These are phyloP conservation scores for Schizonepeta tenuifolia DNA, from an alignment of 257 asterid genomes.

Conservation along the genomic window DNA sequence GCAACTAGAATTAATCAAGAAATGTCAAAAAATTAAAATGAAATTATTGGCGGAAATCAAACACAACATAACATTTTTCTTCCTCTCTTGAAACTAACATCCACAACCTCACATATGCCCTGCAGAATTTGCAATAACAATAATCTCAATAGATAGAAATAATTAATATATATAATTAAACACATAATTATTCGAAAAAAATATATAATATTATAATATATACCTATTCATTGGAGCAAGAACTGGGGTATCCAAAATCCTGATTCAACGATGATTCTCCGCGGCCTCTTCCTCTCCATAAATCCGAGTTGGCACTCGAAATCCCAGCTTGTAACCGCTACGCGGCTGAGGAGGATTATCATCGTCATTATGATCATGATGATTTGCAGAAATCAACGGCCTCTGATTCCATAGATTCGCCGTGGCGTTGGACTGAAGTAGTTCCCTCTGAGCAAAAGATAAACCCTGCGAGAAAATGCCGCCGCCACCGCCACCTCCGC, in stretches of 20 bases:
- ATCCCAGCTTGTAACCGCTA: conserved; percentile 40
- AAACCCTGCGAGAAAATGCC: background rate
- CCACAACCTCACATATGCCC: background rate
- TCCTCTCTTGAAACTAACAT: background rate
- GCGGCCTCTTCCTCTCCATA: conserved; percentile 48
- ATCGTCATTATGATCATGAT: background rate
- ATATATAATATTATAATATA: too few relatives aligned
- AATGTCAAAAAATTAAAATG: background rate
- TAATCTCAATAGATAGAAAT: background rate
- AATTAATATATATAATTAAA: background rate
- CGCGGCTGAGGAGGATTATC: conserved; percentile 24
- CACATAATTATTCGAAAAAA: background rate
- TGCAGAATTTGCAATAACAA: conserved; percentile 11
- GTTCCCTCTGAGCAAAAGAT: conserved; percentile 41
- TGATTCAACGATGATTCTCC: conserved; percentile 22
- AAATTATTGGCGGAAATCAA: background rate
- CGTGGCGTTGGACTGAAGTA: conserved; percentile 54
- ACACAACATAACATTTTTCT: background rate
- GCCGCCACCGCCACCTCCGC: background rate
- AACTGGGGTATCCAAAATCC: too few relatives aligned
- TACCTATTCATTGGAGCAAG: conserved; percentile 25
- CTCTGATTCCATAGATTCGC: conserved; percentile 44
- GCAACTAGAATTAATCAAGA: background rate
- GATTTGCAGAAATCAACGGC: conserved; percentile 22
- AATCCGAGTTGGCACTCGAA: conserved; percentile 51